phyloP scores from a whole-genome alignment of 257 asterid genomes.

The Avicennia marina region DNA sequence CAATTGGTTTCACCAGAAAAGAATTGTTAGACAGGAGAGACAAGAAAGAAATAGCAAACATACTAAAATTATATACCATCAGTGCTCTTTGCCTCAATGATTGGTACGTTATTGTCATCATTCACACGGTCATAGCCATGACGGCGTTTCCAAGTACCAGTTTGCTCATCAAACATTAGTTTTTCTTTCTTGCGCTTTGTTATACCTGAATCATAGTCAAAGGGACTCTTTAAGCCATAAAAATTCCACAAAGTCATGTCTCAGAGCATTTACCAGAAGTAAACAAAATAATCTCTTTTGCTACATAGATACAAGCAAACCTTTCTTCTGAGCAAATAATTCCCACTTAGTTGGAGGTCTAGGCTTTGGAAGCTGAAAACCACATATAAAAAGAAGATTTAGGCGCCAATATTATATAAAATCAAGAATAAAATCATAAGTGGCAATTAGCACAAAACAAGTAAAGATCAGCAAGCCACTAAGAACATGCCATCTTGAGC shows the following conservation, averaged over 20 bases:
- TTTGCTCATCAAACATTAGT: constrained; percentile 73
- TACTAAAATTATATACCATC: constrained; percentile 54
- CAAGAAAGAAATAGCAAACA: too few species aligned
- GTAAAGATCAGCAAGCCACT: neutral
- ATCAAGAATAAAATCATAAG: neutral
- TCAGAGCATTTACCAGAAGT: neutral
- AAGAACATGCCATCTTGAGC: neutral
- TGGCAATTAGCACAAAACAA: neutral
- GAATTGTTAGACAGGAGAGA: neutral
- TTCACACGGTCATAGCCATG: constrained; percentile 90
- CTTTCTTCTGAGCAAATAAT: constrained; percentile 81
- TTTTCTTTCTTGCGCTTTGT: constrained; percentile 67
- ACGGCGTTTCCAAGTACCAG: constrained; percentile 80
- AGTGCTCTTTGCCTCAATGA: constrained; percentile 85
- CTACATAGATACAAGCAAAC: constrained; percentile 27
- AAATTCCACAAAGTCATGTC: constrained; percentile 1
- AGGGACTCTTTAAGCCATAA: constrained; percentile 2
- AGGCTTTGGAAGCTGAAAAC: constrained; percentile 83
- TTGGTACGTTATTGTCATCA: constrained; percentile 86
- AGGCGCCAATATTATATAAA: constrained; percentile 2
- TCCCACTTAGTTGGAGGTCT: constrained; percentile 96
- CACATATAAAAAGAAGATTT: constrained; percentile 10
- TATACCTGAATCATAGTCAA: constrained; percentile 53
- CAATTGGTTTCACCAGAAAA: too few species aligned
- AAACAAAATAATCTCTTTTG: constrained; percentile 5